A percentile compares a stretch with the other conserved stretches of the same genome.
phyloP scores from a whole-genome alignment of 768 basidiomycete genomes.

The Amanita molliuscula region DNA sequence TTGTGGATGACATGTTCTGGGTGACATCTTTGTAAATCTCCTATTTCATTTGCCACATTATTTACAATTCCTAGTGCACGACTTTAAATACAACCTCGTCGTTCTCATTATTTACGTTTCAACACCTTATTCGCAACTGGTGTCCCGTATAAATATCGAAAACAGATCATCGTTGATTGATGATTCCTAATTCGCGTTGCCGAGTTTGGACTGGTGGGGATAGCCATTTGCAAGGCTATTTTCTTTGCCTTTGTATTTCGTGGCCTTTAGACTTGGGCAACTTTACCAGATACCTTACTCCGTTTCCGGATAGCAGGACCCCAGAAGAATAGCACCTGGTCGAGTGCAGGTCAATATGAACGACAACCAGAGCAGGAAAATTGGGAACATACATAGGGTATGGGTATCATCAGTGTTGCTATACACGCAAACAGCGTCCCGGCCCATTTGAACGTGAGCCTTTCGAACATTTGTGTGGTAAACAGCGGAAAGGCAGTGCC shows the following conservation, averaged over 20 bases:
- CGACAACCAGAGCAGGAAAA: not conserved
- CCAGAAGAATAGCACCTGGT: slow-evolving; percentile 31
- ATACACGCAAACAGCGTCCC: slow-evolving; percentile 46
- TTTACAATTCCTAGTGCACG: too few relatives aligned
- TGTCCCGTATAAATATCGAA: too few relatives aligned
- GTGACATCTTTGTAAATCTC: too few relatives aligned
- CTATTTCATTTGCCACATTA: too few relatives aligned
- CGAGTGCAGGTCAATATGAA: not conserved
- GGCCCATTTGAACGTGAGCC: slow-evolving; percentile 50
- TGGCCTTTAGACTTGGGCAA: slow-evolving; percentile 18
- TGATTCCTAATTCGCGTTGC: too few relatives aligned
- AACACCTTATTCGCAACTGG: too few relatives aligned
- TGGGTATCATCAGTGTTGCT: slow-evolving; percentile 43
- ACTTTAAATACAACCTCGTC: too few relatives aligned
- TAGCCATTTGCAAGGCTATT: too few relatives aligned
- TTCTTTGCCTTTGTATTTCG: too few relatives aligned
- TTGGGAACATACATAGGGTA: slow-evolving; percentile 41
- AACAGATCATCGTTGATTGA: too few relatives aligned
- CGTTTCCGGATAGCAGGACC: slow-evolving; percentile 28
- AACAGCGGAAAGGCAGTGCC: slow-evolving; percentile 54
- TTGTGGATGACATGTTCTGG: too few relatives aligned
- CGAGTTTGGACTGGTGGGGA: not conserved
- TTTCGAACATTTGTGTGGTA: slow-evolving; percentile 45
- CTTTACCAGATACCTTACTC: slow-evolving; percentile 30
- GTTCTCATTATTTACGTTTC: too few relatives aligned